These are phyloP conservation scores for Hemisphaericaspora xylofermentans DNA, from an alignment of 1,139 yeast species.

Conservation along the genomic window DNA sequence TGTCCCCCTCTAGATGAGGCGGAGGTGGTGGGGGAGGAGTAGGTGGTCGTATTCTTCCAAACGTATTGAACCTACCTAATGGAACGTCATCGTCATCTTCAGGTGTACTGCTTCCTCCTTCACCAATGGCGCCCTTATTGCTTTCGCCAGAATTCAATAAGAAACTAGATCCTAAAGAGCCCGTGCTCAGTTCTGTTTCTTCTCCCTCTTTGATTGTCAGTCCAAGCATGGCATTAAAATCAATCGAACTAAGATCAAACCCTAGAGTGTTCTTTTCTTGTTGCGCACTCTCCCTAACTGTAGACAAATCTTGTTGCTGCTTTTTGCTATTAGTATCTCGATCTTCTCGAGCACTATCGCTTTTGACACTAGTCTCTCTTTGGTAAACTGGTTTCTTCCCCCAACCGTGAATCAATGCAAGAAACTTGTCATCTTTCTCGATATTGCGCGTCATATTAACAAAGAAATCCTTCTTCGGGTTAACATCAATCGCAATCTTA, in stretches of 20 bases:
- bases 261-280: slow-evolving; percentile 1
- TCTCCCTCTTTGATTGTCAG: background rate
- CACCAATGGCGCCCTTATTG: background rate
- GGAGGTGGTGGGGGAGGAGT: slow-evolving; percentile 6
- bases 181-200: slow-evolving; percentile 1
- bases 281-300: background rate
- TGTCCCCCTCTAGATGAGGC: background rate
- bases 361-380: background rate
- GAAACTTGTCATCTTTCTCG: slow-evolving; percentile 14
- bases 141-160: background rate
- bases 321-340: background rate
- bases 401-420: slow-evolving; percentile 17
- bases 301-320: background rate
- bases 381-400: slow-evolving; percentile 17
- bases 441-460: slow-evolving; percentile 15
- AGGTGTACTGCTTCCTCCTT: background rate
- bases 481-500: slow-evolving; percentile 16
- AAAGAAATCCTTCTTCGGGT: slow-evolving; percentile 19
- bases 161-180: slow-evolving; percentile 5
- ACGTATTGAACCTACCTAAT: background rate
- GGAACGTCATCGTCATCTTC: slow-evolving; percentile 2
- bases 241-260: slow-evolving; percentile 3
- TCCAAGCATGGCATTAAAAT: slow-evolving; percentile 3
- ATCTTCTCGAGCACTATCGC: background rate
- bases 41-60: slow-evolving; percentile 6